A percentile compares a stretch with the other conserved stretches of the same genome.
phyloP scores from a whole-genome alignment of 371 early-diverging fungal genomes.

The Apophysomyces sp. region DNA sequence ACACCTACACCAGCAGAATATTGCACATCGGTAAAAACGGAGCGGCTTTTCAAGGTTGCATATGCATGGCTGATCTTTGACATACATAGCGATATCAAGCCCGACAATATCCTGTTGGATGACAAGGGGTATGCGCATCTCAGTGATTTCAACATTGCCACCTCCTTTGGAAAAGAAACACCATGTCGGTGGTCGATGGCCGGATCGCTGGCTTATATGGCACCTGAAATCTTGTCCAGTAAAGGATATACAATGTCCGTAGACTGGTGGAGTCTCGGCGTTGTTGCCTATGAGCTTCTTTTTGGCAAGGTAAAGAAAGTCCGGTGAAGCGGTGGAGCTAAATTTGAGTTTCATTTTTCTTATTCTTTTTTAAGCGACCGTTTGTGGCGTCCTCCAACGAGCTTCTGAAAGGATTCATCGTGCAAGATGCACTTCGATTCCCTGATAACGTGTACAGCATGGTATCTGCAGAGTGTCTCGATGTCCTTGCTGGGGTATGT shows the following conservation, averaged over 20 bases:
- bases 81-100: slow-evolving; percentile 78
- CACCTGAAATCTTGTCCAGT: slow-evolving; percentile 76
- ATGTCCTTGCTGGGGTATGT: slow-evolving; percentile 47
- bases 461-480: slow-evolving; percentile 51
- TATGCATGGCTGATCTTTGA: neutral
- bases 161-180: slow-evolving; percentile 52
- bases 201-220: slow-evolving; percentile 79
- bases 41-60: neutral
- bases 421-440: slow-evolving; percentile 50
- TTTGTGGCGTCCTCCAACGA: slow-evolving; percentile 75
- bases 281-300: slow-evolving; percentile 77
- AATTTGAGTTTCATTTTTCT: neutral
- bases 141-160: slow-evolving; percentile 90
- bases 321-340: too few species aligned
- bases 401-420: slow-evolving; percentile 55
- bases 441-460: slow-evolving; percentile 46
- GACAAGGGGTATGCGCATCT: slow-evolving; percentile 84
- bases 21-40: slow-evolving; percentile 56
- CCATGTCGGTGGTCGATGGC: slow-evolving; percentile 66
- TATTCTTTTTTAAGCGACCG: slow-evolving; percentile 53
- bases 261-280: slow-evolving; percentile 92
- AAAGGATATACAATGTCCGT: slow-evolving; percentile 71
- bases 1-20: slow-evolving; percentile 67
- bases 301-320: slow-evolving; percentile 64
- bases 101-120: slow-evolving; percentile 91